Conservation (phyloP, 2,329 filamentous ascomycete genomes). For the Septoria linicola region DNA sequence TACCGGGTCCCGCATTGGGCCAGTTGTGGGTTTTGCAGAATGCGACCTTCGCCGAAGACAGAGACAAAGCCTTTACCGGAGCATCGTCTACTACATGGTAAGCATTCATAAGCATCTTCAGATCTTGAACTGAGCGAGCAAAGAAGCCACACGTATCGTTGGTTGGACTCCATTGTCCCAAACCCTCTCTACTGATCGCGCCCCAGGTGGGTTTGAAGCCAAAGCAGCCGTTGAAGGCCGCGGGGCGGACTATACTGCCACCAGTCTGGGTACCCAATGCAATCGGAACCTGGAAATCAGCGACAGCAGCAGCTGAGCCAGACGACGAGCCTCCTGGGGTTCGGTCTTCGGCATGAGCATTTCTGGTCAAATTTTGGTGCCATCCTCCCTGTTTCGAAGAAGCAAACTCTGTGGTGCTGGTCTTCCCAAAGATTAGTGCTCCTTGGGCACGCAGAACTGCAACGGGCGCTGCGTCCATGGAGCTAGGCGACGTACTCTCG, state of each 20-base stretch:
- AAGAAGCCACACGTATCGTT: conserved; percentile 64
- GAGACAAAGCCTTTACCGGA: conserved; percentile 39
- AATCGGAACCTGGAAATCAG: conserved; percentile 62
- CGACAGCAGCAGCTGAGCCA: conserved; percentile 66
- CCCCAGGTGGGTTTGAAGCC: conserved; percentile 65
- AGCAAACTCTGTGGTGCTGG: conserved; percentile 64
- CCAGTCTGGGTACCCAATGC: conserved; percentile 65
- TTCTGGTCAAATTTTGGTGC: conserved; percentile 47
- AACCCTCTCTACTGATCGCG: conserved; percentile 60
- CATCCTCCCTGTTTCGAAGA: conserved; percentile 50
- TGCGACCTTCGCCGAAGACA: conserved; percentile 49
- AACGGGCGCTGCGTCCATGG: conserved; percentile 55
- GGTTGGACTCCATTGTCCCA: conserved; percentile 57
- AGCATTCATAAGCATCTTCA: conserved; percentile 55
- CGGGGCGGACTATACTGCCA: conserved; percentile 64
- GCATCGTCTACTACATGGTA: not conserved
- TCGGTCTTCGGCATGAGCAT: conserved; percentile 51
- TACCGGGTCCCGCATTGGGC: conserved; percentile 40
- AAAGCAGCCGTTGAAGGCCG: conserved; percentile 63
- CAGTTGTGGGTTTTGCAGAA: conserved; percentile 57
- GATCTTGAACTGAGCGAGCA: conserved; percentile 56
- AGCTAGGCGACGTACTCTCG: conserved; percentile 39
- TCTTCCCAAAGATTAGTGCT: conserved; percentile 59
- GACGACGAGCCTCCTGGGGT: conserved; percentile 69
- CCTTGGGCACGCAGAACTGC: conserved; percentile 54